Percentiles rank a stretch among this genome's conserved stretches.
Evolutionary conservation across 108 stramenopile species (phyloP).

Genomic region (Skeletonema marinoi): DNA sequence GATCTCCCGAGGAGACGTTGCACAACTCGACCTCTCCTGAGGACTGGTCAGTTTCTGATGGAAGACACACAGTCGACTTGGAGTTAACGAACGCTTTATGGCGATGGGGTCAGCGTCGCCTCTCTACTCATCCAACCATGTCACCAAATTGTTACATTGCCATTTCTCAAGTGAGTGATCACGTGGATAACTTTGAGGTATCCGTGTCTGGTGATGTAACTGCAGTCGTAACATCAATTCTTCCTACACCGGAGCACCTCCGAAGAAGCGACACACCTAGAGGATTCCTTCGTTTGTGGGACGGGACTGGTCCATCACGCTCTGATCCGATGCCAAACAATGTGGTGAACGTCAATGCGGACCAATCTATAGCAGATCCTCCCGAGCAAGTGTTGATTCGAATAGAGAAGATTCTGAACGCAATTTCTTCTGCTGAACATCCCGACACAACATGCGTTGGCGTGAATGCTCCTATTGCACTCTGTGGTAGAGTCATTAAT

Average conservation of each 20-base stretch:
- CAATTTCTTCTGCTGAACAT: conserved; percentile 16
- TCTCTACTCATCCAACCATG: conserved; percentile 59
- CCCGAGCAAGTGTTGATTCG: conserved; percentile 51
- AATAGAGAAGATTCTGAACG: conserved; percentile 40
- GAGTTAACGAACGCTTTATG: conserved; percentile 46
- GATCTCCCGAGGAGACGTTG: conserved; percentile 16
- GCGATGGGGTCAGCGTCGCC: conserved; percentile 69
- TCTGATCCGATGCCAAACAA: conserved; percentile 52
- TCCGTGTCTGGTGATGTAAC: conserved; percentile 64
- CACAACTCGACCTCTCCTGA: conserved; percentile 17
- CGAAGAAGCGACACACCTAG: conserved; percentile 40
- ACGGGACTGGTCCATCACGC: conserved; percentile 77
- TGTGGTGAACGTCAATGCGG: neutral
- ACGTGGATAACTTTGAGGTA: conserved; percentile 23
- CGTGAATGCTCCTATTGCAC: conserved; percentile 31
- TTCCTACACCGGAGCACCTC: conserved; percentile 41
- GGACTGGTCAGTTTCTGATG: conserved; percentile 32
- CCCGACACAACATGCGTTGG: conserved; percentile 16
- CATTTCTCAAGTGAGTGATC: conserved; percentile 40
- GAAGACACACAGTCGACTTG: conserved; percentile 20
- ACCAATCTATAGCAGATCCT: conserved; percentile 51
- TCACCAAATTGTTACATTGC: conserved; percentile 38
- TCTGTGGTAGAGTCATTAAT: conserved; percentile 81
- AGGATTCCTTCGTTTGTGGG: conserved; percentile 86
- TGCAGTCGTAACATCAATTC: conserved; percentile 67